These are phyloP conservation scores for Cadophora sp. DNA, from an alignment of 2,329 filamentous ascomycete species.

Conservation along the genomic window DNA sequence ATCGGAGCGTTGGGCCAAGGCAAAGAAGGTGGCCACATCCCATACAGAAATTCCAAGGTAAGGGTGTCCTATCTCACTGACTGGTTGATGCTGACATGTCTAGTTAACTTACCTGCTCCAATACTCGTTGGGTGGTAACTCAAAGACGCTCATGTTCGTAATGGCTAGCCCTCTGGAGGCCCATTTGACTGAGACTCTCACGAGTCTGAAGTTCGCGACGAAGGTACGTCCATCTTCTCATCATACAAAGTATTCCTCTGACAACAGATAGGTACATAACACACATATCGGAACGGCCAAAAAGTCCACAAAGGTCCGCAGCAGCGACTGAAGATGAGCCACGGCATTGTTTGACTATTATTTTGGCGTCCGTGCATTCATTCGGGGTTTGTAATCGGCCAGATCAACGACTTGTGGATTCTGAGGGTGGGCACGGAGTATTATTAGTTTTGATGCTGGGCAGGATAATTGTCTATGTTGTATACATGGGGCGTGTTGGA, in stretches of 20 bases:
- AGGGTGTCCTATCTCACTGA: conserved; percentile 33
- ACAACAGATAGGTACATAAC: conserved; percentile 70
- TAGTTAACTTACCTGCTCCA: conserved; percentile 91
- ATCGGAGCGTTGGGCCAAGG: conserved; percentile 90
- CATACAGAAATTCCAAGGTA: conserved; percentile 94
- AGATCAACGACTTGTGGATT: background rate
- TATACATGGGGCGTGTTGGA: conserved; percentile 25
- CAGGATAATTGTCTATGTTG: conserved; percentile 26
- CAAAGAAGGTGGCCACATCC: conserved; percentile 79
- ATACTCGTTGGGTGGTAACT: conserved; percentile 93
- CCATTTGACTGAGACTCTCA: conserved; percentile 91
- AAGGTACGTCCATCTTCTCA: conserved; percentile 67
- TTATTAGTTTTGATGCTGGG: conserved; percentile 22
- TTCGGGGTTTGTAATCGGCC: conserved; percentile 2
- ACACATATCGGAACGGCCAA: conserved; percentile 92
- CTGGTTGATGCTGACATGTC: conserved; percentile 1
- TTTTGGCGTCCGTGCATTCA: conserved; percentile 26
- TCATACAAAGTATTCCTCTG: conserved; percentile 26
- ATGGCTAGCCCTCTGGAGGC: conserved; percentile 94
- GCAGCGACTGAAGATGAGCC: conserved; percentile 18
- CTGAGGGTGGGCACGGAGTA: conserved; percentile 21
- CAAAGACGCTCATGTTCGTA: conserved; percentile 98
- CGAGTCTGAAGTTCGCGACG: conserved; percentile 93
- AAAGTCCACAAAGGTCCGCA: conserved; percentile 66
- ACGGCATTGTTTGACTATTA: conserved; percentile 26